Base-by-base conservation (phyloP, 2,329 filamentous ascomycete genomes). In the Bimuria novae-zelandiae region DNA sequence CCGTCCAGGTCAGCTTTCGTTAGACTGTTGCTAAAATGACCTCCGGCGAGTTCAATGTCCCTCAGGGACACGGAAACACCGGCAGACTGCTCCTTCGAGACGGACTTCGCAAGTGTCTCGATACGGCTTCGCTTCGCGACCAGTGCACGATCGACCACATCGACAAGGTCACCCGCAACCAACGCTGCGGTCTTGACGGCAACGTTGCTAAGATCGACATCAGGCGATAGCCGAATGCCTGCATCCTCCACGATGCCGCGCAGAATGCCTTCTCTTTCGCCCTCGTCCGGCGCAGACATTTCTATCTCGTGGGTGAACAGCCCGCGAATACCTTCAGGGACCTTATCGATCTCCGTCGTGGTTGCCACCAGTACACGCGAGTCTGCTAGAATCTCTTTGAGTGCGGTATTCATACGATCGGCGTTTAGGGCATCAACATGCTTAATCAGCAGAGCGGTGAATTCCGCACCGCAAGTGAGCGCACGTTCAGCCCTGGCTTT, bases 271-370 rank as follows among this genome's bases (percentile, higher is more conserved):
- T 96, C 92, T 76, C 94, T 83, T 74, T 97, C 93, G 22, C 86
- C 86, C 71, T 99, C 94, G 63, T 97, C 92, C 0, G 94, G 94
- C 0, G 94, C 94, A 39, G 81, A 85, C 84, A 99, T 91, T 68
- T 97, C 93, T 36, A 99, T 81, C 73, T 99, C 94, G 65, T 99
- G 93, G 0, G 92, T 96, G 72, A 99, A 97, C 2, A 97, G 80
- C 10, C 91, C 91, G 48, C 94, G 85, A 17, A 97, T 87, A 0
- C 89, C 89, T 64, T 97, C 92, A 0, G 93, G 90, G 1, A 99
- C 85, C 72, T 97, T 95, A 69, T 97, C 94, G 0, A 97, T 86
- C 62, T 97, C 93, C 6, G 92, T 96, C 0, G 93, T 97, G 0
- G 94, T 99, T 0, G 94, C 93, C 62, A 99, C 87, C 21, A 99